These are phyloP conservation scores for Moesziomyces aphidis DNA, from an alignment of 1,284 basidiomycete species.

Conservation along the genomic window DNA sequence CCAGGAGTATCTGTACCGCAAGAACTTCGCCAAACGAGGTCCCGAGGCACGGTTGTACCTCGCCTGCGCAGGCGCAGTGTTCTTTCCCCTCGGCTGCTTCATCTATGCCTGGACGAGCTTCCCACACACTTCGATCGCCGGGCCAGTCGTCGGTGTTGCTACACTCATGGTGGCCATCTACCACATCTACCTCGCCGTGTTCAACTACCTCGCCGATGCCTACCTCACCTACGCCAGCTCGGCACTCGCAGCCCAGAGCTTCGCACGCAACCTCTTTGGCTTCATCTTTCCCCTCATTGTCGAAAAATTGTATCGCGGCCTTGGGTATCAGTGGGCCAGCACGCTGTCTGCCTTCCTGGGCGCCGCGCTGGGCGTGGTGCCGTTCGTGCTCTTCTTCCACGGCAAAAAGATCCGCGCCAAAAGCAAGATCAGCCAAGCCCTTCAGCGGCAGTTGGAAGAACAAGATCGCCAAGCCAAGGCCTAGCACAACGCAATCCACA, in stretches of 20 bases:
- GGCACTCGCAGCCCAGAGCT: constrained; percentile 80
- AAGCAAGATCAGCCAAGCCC: constrained; percentile 72
- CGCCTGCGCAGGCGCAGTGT: constrained; percentile 64
- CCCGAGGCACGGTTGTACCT: constrained; percentile 70
- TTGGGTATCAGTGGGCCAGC: constrained; percentile 79
- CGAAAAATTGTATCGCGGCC: constrained; percentile 72
- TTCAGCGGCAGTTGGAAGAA: constrained; percentile 28
- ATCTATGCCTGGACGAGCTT: constrained; percentile 67
- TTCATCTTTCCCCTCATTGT: constrained; percentile 54
- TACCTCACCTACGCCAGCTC: constrained; percentile 77
- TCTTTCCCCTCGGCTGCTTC: constrained; percentile 59
- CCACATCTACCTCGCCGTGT: constrained; percentile 64
- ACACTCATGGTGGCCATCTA: constrained; percentile 58
- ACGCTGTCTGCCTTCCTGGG: constrained; percentile 76
- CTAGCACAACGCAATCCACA: background rate
- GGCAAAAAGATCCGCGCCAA: constrained; percentile 75
- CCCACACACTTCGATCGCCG: constrained; percentile 44
- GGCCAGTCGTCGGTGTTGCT: constrained; percentile 66
- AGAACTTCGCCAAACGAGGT: constrained; percentile 41
- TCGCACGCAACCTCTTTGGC: constrained; percentile 73
- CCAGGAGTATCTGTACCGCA: constrained; percentile 52
- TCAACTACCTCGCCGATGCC: constrained; percentile 73
- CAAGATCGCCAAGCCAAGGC: constrained; percentile 10
- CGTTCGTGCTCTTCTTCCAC: constrained; percentile 75
- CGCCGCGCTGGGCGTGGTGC: constrained; percentile 74